phyloP scores from a whole-genome alignment of 306 rosid species.

The Macrotyloma uniflorum region DNA sequence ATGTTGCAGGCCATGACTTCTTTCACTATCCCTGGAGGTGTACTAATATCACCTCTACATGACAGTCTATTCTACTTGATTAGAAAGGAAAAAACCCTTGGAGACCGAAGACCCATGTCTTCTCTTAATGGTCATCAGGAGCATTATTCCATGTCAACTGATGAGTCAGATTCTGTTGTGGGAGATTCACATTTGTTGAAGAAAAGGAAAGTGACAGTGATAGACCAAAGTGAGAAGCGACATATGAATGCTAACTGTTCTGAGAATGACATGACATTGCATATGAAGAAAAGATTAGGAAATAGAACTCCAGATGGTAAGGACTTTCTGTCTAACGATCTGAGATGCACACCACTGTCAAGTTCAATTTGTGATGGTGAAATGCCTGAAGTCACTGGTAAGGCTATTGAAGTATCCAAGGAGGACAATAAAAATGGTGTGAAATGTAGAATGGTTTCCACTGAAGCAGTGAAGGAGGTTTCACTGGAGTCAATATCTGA shows the following conservation, averaged over 20 bases:
- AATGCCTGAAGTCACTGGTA: slow-evolving; percentile 13
- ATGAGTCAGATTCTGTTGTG: slow-evolving; percentile 30
- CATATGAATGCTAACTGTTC: slow-evolving; percentile 4
- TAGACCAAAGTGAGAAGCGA: slow-evolving; percentile 19
- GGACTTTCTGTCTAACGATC: slow-evolving; percentile 24
- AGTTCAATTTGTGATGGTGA: slow-evolving; percentile 39
- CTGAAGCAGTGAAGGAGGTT: slow-evolving; percentile 48
- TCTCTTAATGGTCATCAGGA: slow-evolving; percentile 25
- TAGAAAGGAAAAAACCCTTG: not conserved
- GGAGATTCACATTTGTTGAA: slow-evolving; percentile 11
- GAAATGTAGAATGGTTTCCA: slow-evolving; percentile 38
- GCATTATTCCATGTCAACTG: slow-evolving; percentile 20
- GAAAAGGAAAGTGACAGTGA: slow-evolving; percentile 20
- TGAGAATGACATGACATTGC: slow-evolving; percentile 9
- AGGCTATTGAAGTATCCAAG: slow-evolving; percentile 26
- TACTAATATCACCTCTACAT: slow-evolving; percentile 33
- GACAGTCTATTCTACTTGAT: slow-evolving; percentile 20
- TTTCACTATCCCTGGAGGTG: slow-evolving; percentile 23
- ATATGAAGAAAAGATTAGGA: slow-evolving; percentile 12
- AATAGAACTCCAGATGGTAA: slow-evolving; percentile 14
- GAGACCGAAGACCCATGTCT: not conserved
- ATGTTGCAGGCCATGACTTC: slow-evolving; percentile 26
- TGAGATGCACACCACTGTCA: slow-evolving; percentile 29
- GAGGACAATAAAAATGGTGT: slow-evolving; percentile 39
- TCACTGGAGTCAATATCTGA: slow-evolving; percentile 46